Percentiles rank a stretch among this genome's conserved stretches.
Conservation (phyloP, 2,329 filamentous ascomycete species). For the Ophiocordyceps polyrhachis-furcata region DNA sequence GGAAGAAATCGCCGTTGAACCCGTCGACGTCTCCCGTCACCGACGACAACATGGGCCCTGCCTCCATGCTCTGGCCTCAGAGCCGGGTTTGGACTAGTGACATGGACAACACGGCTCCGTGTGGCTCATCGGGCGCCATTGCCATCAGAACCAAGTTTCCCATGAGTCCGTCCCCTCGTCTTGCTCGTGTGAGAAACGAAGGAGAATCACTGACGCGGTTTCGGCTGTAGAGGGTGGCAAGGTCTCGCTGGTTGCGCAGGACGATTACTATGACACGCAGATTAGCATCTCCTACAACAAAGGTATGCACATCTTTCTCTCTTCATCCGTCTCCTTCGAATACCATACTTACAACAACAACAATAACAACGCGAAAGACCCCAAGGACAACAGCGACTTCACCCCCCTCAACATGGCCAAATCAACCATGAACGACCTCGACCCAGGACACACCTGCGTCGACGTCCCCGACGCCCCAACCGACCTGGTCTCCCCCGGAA, state of each 20-base stretch:
- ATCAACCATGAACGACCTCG: constrained; percentile 17
- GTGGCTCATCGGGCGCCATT: constrained; percentile 22
- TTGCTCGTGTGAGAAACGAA: no score
- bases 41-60: constrained; percentile 19
- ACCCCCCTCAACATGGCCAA: constrained; percentile 13
- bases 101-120: constrained; percentile 32
- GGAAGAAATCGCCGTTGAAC: not conserved
- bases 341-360: no score
- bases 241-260: constrained; percentile 30
- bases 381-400: constrained; percentile 20
- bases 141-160: constrained; percentile 31
- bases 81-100: constrained; percentile 30
- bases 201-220: not conserved
- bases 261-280: constrained; percentile 30
- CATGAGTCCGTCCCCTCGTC: constrained; percentile 14
- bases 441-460: constrained; percentile 28
- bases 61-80: constrained; percentile 33
- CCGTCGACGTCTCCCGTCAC: constrained; percentile 1
- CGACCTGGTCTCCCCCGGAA: constrained; percentile 14
- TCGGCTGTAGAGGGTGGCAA: constrained; percentile 22
- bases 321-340: no score
- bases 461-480: constrained; percentile 15
- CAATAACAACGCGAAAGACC: constrained; percentile 17
- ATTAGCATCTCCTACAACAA: constrained; percentile 31
- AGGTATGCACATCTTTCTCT: constrained; percentile 14